Conservation (phyloP, 2,329 filamentous ascomycete genomes). For the Colletotrichum sp. region DNA sequence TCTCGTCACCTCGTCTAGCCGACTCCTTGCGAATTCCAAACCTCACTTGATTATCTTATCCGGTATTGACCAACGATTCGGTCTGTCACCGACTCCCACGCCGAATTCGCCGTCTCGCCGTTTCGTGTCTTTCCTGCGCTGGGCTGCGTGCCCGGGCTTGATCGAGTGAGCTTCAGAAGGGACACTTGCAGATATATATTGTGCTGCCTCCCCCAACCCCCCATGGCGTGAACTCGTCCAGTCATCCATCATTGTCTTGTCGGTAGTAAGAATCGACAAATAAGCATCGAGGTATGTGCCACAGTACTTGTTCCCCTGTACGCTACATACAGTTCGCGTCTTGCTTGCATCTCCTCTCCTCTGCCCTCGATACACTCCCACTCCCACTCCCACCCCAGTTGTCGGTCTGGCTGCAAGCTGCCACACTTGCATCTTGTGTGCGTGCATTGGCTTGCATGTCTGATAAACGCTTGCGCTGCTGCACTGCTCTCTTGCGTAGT, state of each 20-base stretch:
- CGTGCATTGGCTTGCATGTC: conserved; percentile 19
- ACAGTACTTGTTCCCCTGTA: background rate
- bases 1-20: background rate
- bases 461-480: conserved; percentile 17
- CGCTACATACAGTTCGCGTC: background rate
- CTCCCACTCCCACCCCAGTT: conserved; percentile 12
- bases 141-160: background rate
- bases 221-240: background rate
- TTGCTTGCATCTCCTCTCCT: background rate
- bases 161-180: background rate
- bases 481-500: background rate
- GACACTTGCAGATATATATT: background rate
- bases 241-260: background rate
- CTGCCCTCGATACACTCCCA: background rate
- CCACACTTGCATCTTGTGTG: conserved; percentile 17
- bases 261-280: background rate
- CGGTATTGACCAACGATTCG: background rate
- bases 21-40: background rate
- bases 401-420: conserved; percentile 19
- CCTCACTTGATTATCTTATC: background rate
- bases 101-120: conserved; percentile 14
- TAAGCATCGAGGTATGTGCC: conserved; percentile 10
- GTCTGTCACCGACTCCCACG: background rate
- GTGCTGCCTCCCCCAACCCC: background rate
- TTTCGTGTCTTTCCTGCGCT: background rate